phyloP scores from a whole-genome alignment of 495 filamentous ascomycete genomes.

The Chaetomium tenue region DNA sequence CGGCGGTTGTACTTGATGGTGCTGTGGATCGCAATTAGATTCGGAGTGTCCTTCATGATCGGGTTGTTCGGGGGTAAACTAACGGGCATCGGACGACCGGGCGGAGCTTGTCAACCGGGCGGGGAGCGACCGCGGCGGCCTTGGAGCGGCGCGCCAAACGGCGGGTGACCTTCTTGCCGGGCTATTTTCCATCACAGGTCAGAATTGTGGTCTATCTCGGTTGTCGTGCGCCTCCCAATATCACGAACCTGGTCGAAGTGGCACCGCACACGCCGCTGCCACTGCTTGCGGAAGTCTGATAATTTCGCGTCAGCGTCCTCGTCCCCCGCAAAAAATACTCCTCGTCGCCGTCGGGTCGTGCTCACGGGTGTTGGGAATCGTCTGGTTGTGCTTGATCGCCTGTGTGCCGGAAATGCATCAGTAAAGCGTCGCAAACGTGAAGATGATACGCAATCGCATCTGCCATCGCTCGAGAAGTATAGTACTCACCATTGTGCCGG shows the following conservation, averaged over 20 bases:
- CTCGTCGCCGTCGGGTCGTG: slow-evolving; percentile 33
- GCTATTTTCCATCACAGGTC: slow-evolving; percentile 58
- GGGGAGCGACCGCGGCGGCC: slow-evolving; percentile 89
- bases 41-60: slow-evolving; percentile 2
- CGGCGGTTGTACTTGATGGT: slow-evolving; percentile 96
- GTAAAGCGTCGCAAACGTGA: slow-evolving; percentile 15
- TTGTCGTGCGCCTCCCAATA: slow-evolving; percentile 7
- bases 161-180: slow-evolving; percentile 88
- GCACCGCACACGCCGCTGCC: slow-evolving; percentile 94
- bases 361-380: slow-evolving; percentile 96
- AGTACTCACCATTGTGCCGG: slow-evolving; percentile 38
- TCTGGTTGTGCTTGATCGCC: slow-evolving; percentile 99
- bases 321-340: slow-evolving; percentile 13
- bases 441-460: slow-evolving; percentile 13
- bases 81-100: slow-evolving; percentile 89
- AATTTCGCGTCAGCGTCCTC: slow-evolving; percentile 26
- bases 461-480: slow-evolving; percentile 18
- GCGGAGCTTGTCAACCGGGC: slow-evolving; percentile 94
- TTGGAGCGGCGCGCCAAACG: slow-evolving; percentile 86
- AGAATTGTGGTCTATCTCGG: slow-evolving; percentile 26
- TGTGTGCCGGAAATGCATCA: slow-evolving; percentile 26
- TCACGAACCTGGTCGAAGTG: slow-evolving; percentile 97
- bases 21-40: slow-evolving; percentile 36
- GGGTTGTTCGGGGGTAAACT: slow-evolving; percentile 21
- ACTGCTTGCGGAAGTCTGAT: slow-evolving; percentile 99